Evolutionary conservation across 441 rosid genomes (phyloP), one percentile per base, ranked within the genome.

Genomic region (Brassica hybrid): DNA sequence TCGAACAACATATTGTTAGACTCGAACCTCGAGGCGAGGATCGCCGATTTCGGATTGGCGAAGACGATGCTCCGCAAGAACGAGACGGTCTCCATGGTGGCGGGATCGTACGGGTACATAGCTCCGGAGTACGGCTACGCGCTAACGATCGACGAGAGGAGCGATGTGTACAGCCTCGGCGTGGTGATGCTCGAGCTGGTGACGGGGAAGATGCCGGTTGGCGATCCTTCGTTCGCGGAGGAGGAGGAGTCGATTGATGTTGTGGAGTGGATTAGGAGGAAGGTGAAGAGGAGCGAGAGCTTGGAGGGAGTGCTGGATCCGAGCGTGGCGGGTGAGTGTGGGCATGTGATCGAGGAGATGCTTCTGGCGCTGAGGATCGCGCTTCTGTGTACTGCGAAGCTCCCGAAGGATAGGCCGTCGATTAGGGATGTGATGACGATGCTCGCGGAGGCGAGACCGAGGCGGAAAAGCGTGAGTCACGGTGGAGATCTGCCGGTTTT

Each of bases 121-220:
- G 94, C 94, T 7, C 97, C 94, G 0, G 97, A 96, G 85, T 96
- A 93, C 11, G 98, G 98, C 61, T 96, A 93, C 79, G 86, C 95
- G n/a, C 67, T 92, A 68, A 95, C 91, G 86, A 91, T 95, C 1
- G 94, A 90, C 58, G 98, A 89, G 85, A 95, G 88, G 91, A 95
- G 94, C n/a, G 98, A 96, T 76, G 83, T 92, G 23, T 96, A 96
- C 72, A 93, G 98, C 71, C 82, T 86, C 2, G 97, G 98, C 0
- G 95, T 96, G 1, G 95, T 93, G 66, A 89, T 95, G 60, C 61
- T 93, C 36, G 99, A 95, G 86, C 86, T 91, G 74, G 70, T 95
- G 58, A 89, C 98, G 0, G 98, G 96, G 72, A 93, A 85, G 76
- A 88, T 78, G 88, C 98, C 99, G 32, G 76, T 91, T n/a, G 98